Conservation (phyloP, 371 early-diverging fungal species). For the Batkoa obscura region DNA sequence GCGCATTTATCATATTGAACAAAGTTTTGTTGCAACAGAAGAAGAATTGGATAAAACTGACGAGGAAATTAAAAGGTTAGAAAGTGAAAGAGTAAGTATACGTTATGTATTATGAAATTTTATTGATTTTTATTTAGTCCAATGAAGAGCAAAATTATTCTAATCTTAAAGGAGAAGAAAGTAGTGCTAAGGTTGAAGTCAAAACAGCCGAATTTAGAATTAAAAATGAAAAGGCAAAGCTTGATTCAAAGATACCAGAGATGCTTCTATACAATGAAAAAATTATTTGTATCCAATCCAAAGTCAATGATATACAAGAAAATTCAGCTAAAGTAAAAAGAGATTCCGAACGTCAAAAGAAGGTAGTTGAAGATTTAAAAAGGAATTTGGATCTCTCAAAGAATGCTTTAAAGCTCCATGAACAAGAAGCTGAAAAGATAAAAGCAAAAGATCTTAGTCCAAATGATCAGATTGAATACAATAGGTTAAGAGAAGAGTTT, state of each 20-base stretch:
- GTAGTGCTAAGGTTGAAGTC: slow-evolving; percentile 41
- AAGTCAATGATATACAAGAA: slow-evolving; percentile 33
- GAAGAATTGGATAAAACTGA: slow-evolving; percentile 17
- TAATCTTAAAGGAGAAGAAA: slow-evolving; percentile 16
- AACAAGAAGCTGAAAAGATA: slow-evolving; percentile 5
- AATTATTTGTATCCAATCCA: slow-evolving; percentile 39
- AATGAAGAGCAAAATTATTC: too few species aligned
- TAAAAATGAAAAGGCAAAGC: slow-evolving; percentile 10
- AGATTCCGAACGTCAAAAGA: slow-evolving; percentile 31
- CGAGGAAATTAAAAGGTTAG: slow-evolving; percentile 11
- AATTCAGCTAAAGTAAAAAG: slow-evolving; percentile 28
- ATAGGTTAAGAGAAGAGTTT: slow-evolving; percentile 12
- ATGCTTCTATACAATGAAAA: slow-evolving; percentile 49
- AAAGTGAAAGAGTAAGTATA: slow-evolving; percentile 17
- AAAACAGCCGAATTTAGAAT: slow-evolving; percentile 14
- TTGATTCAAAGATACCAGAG: slow-evolving; percentile 35
- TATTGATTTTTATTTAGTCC: neutral
- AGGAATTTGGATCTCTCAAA: slow-evolving; percentile 20
- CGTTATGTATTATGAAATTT: neutral
- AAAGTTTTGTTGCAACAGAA: slow-evolving; percentile 27
- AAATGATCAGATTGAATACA: slow-evolving; percentile 28
- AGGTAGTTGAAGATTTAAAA: slow-evolving; percentile 19
- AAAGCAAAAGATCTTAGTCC: slow-evolving; percentile 11
- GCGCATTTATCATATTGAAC: slow-evolving; percentile 74
- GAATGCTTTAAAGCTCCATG: slow-evolving; percentile 9